phyloP scores from a whole-genome alignment of 2,329 filamentous ascomycete genomes.

The Xylariaceae sp. region DNA sequence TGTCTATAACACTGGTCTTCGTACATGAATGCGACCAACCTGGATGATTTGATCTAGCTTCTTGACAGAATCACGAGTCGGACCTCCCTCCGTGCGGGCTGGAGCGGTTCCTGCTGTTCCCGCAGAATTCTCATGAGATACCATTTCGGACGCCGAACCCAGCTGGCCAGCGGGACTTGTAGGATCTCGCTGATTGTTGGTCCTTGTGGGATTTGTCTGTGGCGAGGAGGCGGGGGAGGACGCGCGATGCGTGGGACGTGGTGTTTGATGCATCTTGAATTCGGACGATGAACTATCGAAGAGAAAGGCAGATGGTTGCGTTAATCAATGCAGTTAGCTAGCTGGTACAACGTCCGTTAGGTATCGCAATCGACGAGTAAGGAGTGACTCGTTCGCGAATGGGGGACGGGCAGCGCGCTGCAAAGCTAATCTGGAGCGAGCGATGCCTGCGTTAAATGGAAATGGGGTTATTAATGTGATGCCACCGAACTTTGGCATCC shows the following conservation, averaged over 20 bases:
- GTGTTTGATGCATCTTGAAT: conserved; percentile 84
- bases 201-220: conserved; percentile 73
- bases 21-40: conserved; percentile 58
- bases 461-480: conserved; percentile 37
- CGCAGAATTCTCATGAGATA: conserved; percentile 45
- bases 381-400: conserved; percentile 13
- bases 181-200: conserved; percentile 76
- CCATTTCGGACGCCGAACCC: conserved; percentile 51
- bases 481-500: conserved; percentile 46
- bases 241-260: conserved; percentile 73
- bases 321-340: conserved; percentile 3
- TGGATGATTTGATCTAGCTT: conserved; percentile 95
- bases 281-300: conserved; percentile 4
- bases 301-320: neutral
- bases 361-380: conserved; percentile 14
- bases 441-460: conserved; percentile 30
- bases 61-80: conserved; percentile 70
- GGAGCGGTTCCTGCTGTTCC: conserved; percentile 55
- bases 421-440: conserved; percentile 8
- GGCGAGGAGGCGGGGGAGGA: conserved; percentile 75
- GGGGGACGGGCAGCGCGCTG: neutral
- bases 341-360: conserved; percentile 6
- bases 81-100: conserved; percentile 50
- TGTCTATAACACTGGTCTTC: neutral
- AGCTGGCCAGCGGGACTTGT: conserved; percentile 46